phyloP scores from a whole-genome alignment of 176 grass and related monocot species.

The Ananas comosus region DNA sequence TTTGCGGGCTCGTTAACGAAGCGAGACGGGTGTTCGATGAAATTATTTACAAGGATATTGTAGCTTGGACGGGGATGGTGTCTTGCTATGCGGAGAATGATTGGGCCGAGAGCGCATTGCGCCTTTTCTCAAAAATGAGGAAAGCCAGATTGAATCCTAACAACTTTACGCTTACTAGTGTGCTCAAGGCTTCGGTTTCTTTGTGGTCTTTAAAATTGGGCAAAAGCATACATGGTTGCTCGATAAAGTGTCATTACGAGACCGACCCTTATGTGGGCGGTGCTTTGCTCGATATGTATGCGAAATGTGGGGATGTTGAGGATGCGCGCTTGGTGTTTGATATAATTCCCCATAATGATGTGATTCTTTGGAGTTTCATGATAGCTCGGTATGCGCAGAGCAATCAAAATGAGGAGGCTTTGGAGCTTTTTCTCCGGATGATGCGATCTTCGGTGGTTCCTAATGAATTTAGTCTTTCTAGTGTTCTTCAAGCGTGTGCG shows the following conservation, averaged over 20 bases:
- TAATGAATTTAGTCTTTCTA: constrained; percentile 42
- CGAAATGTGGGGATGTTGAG: constrained; percentile 25
- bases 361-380: constrained; percentile 49
- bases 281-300: constrained; percentile 35
- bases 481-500: constrained; percentile 33
- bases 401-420: constrained; percentile 47
- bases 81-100: constrained; percentile 29
- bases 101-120: constrained; percentile 3
- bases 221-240: constrained; percentile 39
- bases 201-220: constrained; percentile 39
- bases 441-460: constrained; percentile 37
- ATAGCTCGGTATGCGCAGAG: constrained; percentile 37
- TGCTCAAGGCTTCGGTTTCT: constrained; percentile 29
- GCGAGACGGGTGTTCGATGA: constrained; percentile 19
- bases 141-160: constrained; percentile 21
- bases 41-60: constrained; percentile 17
- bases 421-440: constrained; percentile 39
- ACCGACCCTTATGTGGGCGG: constrained; percentile 28
- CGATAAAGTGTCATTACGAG: constrained; percentile 25
- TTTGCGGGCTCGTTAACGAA: constrained; percentile 6
- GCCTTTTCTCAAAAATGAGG: constrained; percentile 19
- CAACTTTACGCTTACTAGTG: constrained; percentile 13
- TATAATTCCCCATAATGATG: constrained; percentile 38
- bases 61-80: constrained; percentile 27
- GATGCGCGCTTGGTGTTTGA: constrained; percentile 33